phyloP scores from a whole-genome alignment of 1,284 basidiomycete genomes.

The Cutaneotrichosporon cutaneum region DNA sequence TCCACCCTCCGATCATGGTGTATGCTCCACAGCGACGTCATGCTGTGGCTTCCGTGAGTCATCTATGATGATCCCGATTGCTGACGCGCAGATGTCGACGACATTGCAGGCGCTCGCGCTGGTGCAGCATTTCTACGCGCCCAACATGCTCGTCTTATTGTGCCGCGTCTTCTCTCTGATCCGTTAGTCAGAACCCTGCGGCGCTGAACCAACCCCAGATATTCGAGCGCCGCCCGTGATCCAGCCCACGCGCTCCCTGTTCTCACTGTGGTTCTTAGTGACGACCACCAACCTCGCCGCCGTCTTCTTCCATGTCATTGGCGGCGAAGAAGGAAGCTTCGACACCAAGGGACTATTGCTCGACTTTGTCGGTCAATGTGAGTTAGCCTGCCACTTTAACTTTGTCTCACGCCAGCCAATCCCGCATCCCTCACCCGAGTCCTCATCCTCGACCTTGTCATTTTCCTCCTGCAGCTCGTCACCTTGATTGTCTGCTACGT shows the following conservation, averaged over 20 bases:
- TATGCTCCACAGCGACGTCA: constrained; percentile 46
- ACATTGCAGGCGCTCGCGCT: constrained; percentile 38
- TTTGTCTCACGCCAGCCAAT: constrained; percentile 27
- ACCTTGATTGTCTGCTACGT: constrained; percentile 42
- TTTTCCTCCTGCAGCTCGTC: constrained; percentile 41
- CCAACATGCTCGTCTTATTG: constrained; percentile 43
- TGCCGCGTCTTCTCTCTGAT: constrained; percentile 39
- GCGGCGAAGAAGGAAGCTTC: not conserved
- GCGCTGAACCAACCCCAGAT: constrained; percentile 19
- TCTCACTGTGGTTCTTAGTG: constrained; percentile 35
- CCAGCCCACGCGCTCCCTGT: constrained; percentile 40
- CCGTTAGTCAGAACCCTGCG: constrained; percentile 22
- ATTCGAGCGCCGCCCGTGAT: constrained; percentile 39
- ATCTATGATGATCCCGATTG: not conserved
- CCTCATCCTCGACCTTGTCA: constrained; percentile 40
- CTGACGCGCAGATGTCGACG: constrained; percentile 33
- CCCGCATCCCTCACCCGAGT: constrained; percentile 39
- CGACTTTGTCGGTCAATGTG: constrained; percentile 50
- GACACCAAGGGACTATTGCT: constrained; percentile 40
- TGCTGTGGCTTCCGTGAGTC: constrained; percentile 43
- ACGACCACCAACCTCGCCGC: constrained; percentile 35
- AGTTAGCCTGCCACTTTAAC: too few species aligned
- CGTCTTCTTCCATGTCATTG: constrained; percentile 34
- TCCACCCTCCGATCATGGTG: constrained; percentile 27
- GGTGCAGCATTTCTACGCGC: constrained; percentile 47